Conservation (phyloP, 164 flowering plant genomes). For the Platanus orientalis region DNA sequence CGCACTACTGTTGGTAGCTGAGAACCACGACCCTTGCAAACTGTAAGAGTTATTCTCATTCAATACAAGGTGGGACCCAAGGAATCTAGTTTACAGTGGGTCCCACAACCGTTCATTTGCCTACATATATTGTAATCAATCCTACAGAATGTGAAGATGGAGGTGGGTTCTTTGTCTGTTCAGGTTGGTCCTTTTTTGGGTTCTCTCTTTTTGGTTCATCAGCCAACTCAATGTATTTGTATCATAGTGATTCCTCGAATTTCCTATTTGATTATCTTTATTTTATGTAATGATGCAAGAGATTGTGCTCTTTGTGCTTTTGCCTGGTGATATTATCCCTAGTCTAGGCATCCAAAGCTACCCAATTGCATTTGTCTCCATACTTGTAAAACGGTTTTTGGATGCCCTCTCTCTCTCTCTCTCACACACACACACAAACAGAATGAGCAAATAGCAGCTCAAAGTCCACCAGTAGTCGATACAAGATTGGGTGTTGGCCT, state of each 20-base stretch:
- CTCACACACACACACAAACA: too few species aligned
- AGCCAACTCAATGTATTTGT: slow-evolving; percentile 33
- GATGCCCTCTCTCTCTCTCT: not conserved
- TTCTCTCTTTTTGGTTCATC: slow-evolving; percentile 5
- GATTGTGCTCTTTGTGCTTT: slow-evolving; percentile 10
- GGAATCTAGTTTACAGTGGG: slow-evolving; percentile 3
- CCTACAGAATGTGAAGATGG: slow-evolving; percentile 9
- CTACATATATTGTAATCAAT: slow-evolving; percentile 1
- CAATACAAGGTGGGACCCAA: slow-evolving; percentile 6
- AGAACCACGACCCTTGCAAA: slow-evolving; percentile 8
- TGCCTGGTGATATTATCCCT: not conserved
- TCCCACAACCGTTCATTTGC: slow-evolving; percentile 11
- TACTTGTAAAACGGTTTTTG: not conserved
- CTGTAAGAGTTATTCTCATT: slow-evolving; percentile 16
- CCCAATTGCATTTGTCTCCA: not conserved
- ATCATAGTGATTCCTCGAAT: slow-evolving; percentile 30
- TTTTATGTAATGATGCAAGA: too few species aligned
- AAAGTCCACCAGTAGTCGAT: too few species aligned
- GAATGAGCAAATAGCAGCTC: too few species aligned
- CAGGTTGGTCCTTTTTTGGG: slow-evolving; percentile 10
- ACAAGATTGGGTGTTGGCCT: too few species aligned
- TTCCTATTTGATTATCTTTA: too few species aligned
- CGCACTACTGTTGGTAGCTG: slow-evolving; percentile 37
- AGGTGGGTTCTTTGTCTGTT: slow-evolving; percentile 21
- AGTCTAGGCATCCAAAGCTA: not conserved